Base-by-base conservation (phyloP, 768 basidiomycete genomes). In the Suillus clintonianus region DNA sequence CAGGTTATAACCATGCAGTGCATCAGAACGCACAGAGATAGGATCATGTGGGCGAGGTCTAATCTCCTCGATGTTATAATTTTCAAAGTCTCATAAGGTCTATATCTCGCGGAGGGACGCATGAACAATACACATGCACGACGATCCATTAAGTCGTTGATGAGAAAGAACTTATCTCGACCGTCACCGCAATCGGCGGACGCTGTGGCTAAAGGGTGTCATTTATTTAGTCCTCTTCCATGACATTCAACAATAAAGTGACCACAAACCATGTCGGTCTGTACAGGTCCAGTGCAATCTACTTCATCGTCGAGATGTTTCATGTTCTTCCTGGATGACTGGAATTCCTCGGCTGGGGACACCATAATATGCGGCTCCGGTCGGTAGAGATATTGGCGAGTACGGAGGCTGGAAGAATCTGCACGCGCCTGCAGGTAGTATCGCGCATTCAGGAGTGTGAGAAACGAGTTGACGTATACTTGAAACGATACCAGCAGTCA, bases 401-500 rank as follows among this genome's bases (percentile, higher is more conserved):
- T 1, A 30, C 27, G 27, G 17, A 6, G 27, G 15, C 30, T 10
- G 27, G 27, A 10, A 27, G 27, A 51, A 30, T 51, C 9, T 10
- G 24, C 41, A 14, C n/a, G 32, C 32, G 19, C n/a, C 11, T 39
- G 17, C 27, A 59, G n/a, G 39, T 48, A 59, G 41, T 59, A 43
- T 37, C 24, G 58, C 32, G 24, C 22, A 17, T 59, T 59, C 17
- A 59, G 39, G 19, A 59, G 58, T 17, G 58, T 13, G 24, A 59
- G 27, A 22, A 41, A 59, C 3, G 58, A 39, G 58, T 45, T 45
- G 17, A 59, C 41, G 17, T 59, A 59, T 27, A 59, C 58, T 59
- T 39, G 39, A 57, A 57, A 57, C 15, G 47, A 14, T 3, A 37
- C 37, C 36, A 9, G 15, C 8, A 27, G 48, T 50, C 27, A 50